Base-by-base conservation (phyloP, 169 alveolate genomes). In the Eimeria sp. region DNA sequence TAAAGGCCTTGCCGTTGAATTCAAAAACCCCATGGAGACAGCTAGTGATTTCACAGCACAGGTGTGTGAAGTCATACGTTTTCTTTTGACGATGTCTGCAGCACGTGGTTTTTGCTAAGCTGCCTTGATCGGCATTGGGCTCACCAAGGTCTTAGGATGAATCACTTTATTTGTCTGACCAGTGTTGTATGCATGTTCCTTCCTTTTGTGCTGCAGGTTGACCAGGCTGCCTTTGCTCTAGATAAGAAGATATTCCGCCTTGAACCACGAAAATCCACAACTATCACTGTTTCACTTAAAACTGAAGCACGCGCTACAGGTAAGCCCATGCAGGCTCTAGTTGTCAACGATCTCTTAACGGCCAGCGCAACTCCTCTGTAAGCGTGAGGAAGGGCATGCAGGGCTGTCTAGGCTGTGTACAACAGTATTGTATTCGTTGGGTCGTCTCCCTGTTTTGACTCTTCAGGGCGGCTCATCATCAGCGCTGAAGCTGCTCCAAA, bases 381-480 rank as follows among this genome's bases (percentile, higher is more conserved):
- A 14, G 40, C 3, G 47, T 63, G 4, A 34, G 40, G 40, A 47
- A 40, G 14, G 51, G 43, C 45, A 40, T 70, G 18, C 43, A n/a
- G 16, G 61, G 18, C 40, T 67, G 4, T 47, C 34, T 34, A 43
- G 9, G 40, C n/a, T 87, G 63, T 18, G 94, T 18, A 16, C 47
- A 87, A 5, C 63, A 9, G 47, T 49, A 25, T 2, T 40, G 65
- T 30, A 54, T 67, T 4, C 57, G 13, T 40, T 9, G 20, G 27
- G 30, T 9, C 54, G 14, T 20, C 43, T 2, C 45, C 63, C 87
- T 73, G 70, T n/a, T 34, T 58, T 27, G 78, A 22, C 40, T 89
- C 18, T 90, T 40, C 96, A 93, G 96, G 96, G 18, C 86, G 96
- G 63, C 80, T 93, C 73, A 80, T 93, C 25, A 80, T 93, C 16